Base-by-base conservation (phyloP, 2,329 filamentous ascomycete genomes). In the Aspergillus ustus region DNA sequence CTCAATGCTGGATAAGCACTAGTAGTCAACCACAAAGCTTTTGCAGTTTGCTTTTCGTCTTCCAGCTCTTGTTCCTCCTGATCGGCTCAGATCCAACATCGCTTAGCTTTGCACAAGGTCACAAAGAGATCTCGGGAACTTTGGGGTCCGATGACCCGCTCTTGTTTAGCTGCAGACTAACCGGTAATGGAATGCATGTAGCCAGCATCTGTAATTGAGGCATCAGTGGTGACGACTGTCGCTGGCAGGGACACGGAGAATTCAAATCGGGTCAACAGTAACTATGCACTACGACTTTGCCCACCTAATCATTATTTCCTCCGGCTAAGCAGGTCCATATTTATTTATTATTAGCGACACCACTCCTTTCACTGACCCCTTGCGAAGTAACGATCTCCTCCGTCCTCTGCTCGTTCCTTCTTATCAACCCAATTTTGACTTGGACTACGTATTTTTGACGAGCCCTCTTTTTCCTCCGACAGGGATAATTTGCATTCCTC, bases 91-190 rank as follows among this genome's bases (percentile, higher is more conserved):
- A 31, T 15, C 50, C 50, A 52, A 9, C 50, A 20, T n/a, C 28
- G 50, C 31, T 57, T 49, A n/a, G 46, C 54, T 52, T 55, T 60
- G 59, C 59, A 60, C 52, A 60, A 60, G 15, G 22, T 52, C 59
- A 60, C 52, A 60, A 60, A 37, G 22, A 51, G 48, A 56, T 50
- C 46, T 60, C 59, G 59, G 59, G 46, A 48, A 40, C 19, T 60
- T 45, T 46, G 48, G 34, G 48, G 46, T 60, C 59, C 59, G 59
- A 50, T 31, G 45, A 49, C 20, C 19, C 45, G 45, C 45, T 2
- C 4, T 40, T 40, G 34, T 40, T 40, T 40, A 40, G 34, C 34
- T 29, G 15, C 44, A 43, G 25, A n/a, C 53, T 56, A 56, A 40
- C 44, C n/a, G 2, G 25, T 48, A 25, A 20, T n/a, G 52, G 52